phyloP scores from a whole-genome alignment of 139 green algal species.

The Gonium pectorale region DNA sequence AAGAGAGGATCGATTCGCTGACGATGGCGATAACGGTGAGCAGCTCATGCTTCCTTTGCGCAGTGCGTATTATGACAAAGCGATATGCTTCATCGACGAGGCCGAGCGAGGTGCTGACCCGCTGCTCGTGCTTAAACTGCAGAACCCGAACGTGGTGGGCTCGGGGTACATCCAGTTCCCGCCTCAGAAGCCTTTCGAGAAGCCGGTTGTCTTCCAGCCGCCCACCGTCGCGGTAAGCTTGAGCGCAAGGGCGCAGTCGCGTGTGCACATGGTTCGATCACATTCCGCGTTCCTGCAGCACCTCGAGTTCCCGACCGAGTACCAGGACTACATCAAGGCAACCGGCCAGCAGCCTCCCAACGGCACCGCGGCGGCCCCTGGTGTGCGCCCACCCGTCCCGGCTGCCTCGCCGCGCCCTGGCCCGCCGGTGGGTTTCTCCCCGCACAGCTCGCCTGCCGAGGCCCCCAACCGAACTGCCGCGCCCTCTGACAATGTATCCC shows the following conservation, averaged over 20 bases:
- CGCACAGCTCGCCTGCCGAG: too few species aligned
- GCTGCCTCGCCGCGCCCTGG: background rate
- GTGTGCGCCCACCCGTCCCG: background rate
- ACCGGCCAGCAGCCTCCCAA: background rate
- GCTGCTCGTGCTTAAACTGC: background rate
- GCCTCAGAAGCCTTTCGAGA: constrained; percentile 66
- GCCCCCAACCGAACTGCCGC: too few species aligned
- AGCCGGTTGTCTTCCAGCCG: constrained; percentile 61
- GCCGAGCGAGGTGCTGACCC: background rate
- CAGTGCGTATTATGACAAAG: background rate
- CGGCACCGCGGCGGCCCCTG: background rate
- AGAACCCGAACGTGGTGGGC: constrained; percentile 52
- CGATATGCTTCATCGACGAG: background rate
- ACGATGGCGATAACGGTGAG: constrained; percentile 65
- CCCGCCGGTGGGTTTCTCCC: background rate
- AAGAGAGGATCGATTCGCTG: constrained; percentile 54
- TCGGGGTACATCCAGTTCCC: constrained; percentile 66
- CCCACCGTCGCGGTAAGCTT: constrained; percentile 65
- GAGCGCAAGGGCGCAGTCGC: too few species aligned
- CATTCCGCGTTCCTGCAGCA: constrained; percentile 56
- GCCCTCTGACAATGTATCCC: too few species aligned
- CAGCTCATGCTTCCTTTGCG: background rate
- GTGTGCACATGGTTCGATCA: background rate
- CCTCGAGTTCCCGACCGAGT: constrained; percentile 59
- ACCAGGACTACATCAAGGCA: constrained; percentile 34